These are phyloP conservation scores for Pseudocercospora ulei DNA, from an alignment of 2,329 filamentous ascomycete species.

Conservation along the genomic window DNA sequence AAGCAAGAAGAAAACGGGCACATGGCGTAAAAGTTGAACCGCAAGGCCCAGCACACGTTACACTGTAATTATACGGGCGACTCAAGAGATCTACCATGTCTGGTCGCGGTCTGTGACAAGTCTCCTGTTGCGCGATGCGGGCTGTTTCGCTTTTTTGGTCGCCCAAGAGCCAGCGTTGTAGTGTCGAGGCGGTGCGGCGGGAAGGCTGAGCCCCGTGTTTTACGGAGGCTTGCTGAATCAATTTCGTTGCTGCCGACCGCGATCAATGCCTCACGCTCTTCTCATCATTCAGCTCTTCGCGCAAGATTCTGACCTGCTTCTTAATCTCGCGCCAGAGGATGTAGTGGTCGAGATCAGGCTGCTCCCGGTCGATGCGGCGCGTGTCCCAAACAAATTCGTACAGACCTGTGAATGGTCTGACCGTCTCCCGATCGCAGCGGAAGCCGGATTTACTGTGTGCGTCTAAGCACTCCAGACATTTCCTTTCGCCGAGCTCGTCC, in stretches of 20 bases:
- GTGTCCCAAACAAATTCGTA: conserved; percentile 29
- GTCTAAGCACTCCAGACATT: conserved; percentile 30
- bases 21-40: not conserved
- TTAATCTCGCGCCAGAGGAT: conserved; percentile 54
- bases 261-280: conserved; percentile 13
- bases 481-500: conserved; percentile 34
- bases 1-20: not conserved
- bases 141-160: too few species aligned
- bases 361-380: conserved; percentile 32
- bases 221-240: too few species aligned
- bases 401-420: conserved; percentile 26
- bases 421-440: conserved; percentile 23
- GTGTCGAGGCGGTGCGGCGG: too few species aligned
- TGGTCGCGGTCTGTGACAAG: too few species aligned
- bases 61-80: conserved; percentile 4
- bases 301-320: conserved; percentile 52
- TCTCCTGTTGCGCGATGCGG: too few species aligned
- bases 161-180: too few species aligned
- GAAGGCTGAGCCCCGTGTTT: too few species aligned
- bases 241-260: not conserved
- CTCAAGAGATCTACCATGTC: too few species aligned
- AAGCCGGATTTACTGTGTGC: conserved; percentile 19
- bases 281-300: conserved; percentile 47
- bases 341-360: conserved; percentile 43
- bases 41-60: conserved; percentile 1